phyloP scores from a whole-genome alignment of 768 basidiomycete species.

The Imleria badia region DNA sequence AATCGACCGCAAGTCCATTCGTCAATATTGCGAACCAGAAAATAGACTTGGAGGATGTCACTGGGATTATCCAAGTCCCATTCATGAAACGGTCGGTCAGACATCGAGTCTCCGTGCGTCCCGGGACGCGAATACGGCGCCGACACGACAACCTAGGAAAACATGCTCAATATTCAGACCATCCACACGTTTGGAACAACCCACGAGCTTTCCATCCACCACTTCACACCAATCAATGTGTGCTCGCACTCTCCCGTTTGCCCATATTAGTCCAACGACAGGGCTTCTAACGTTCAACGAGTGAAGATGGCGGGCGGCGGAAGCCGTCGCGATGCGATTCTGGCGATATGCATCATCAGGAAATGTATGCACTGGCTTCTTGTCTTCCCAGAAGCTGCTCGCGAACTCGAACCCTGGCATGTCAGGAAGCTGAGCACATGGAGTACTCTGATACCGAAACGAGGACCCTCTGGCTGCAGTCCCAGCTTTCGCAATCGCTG shows the following conservation, averaged over 20 bases:
- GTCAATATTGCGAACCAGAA: slow-evolving; percentile 54
- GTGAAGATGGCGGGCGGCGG: slow-evolving; percentile 49
- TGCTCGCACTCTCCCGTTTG: slow-evolving; percentile 49
- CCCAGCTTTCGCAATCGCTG: slow-evolving; percentile 36
- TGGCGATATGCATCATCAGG: slow-evolving; percentile 57
- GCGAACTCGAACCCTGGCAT: slow-evolving; percentile 50
- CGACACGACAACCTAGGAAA: slow-evolving; percentile 45
- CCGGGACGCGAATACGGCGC: slow-evolving; percentile 42
- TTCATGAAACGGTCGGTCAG: slow-evolving; percentile 40
- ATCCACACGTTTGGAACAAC: slow-evolving; percentile 12
- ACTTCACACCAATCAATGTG: slow-evolving; percentile 55
- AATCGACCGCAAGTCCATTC: slow-evolving; percentile 49
- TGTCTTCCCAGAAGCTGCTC: slow-evolving; percentile 60
- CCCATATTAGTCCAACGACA: slow-evolving; percentile 55
- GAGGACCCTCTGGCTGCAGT: slow-evolving; percentile 43
- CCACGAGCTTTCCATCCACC: slow-evolving; percentile 35
- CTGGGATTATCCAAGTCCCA: slow-evolving; percentile 47
- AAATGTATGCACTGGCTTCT: slow-evolving; percentile 50
- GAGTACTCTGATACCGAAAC: slow-evolving; percentile 52
- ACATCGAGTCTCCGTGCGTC: slow-evolving; percentile 8
- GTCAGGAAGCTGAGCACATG: slow-evolving; percentile 47
- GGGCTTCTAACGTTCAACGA: slow-evolving; percentile 46
- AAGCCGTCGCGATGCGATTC: slow-evolving; percentile 55
- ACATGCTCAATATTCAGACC: background rate
- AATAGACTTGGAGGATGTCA: slow-evolving; percentile 49